A percentile compares a stretch with the other conserved stretches of the same genome.
Conservation (phyloP, 2,329 filamentous ascomycete genomes). For the Lachnellula occidentalis region DNA sequence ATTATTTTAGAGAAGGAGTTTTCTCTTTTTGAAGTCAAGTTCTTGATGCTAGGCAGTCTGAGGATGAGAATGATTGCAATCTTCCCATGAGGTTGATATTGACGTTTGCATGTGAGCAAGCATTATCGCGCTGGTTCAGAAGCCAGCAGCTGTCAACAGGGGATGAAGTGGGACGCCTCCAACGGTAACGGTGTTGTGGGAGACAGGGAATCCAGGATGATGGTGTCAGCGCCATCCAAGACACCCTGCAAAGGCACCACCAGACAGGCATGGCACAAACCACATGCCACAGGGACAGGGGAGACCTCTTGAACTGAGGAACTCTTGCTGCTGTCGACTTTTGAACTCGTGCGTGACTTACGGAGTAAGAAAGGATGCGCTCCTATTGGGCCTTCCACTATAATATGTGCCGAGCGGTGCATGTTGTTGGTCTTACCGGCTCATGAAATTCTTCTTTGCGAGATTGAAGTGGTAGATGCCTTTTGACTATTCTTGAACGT, state of each 20-base stretch:
- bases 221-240: slow-evolving; percentile 4
- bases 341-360: slow-evolving; percentile 4
- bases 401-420: slow-evolving; percentile 8
- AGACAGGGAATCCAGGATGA: slow-evolving; percentile 10
- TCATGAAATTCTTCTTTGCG: background rate
- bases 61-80: background rate
- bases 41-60: slow-evolving; percentile 11
- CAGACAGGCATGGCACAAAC: slow-evolving; percentile 15
- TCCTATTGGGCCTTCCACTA: slow-evolving; percentile 7
- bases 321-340: slow-evolving; percentile 15
- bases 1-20: background rate
- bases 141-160: slow-evolving; percentile 20
- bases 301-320: slow-evolving; percentile 2
- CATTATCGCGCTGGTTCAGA: slow-evolving; percentile 9
- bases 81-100: slow-evolving; percentile 21
- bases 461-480: background rate
- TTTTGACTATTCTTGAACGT: slow-evolving; percentile 2
- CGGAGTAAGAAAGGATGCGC: background rate
- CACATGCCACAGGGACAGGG: slow-evolving; percentile 5
- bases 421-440: slow-evolving; percentile 2
- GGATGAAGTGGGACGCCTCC: slow-evolving; percentile 9
- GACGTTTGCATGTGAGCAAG: slow-evolving; percentile 17
- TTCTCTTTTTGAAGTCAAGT: background rate
- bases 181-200: slow-evolving; percentile 9
- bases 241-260: slow-evolving; percentile 9